Evolutionary conservation across 805 yeast genomes (phyloP), one percentile per base, ranked within the genome.

Genomic region (Deakozyma indianensis): DNA sequence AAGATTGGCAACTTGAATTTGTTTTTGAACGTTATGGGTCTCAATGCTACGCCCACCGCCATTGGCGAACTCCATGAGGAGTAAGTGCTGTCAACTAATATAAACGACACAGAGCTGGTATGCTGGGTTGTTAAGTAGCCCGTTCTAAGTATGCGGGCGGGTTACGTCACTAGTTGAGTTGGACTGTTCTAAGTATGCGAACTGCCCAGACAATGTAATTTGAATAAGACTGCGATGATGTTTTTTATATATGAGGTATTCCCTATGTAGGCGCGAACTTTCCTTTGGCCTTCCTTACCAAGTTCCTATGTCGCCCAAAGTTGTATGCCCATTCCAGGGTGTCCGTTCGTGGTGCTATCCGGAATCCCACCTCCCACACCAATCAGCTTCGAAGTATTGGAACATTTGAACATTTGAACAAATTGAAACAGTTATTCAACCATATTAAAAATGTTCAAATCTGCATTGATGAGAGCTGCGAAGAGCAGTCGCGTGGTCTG

Each of bases 21-120:
- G 73, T 88, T 87, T 68, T 74, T 90, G 65, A 92, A 90, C 55
- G 96, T 88, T 42, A 87, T 90, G 94, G 98, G 98, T 4, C 73
- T 90, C 52, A 85, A 83, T 48, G 95, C 96, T 3, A 83, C 84
- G 53, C 92, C 85, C 55, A 80, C 78, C 47, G 96, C 85, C 61
- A 88, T 88, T 58, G 75, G 80, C 38, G 96, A 87, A 65, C 69
- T 88, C 48, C 68, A 73, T 52, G 48, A 41, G 35, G 29, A 43
- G 29, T 48, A 45, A 23, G 22, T 35, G n/a, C n/a, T n/a, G n/a
- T n/a, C n/a, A n/a, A n/a, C n/a, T n/a, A n/a, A n/a, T n/a, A n/a
- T n/a, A n/a, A 14, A 9, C 7, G 16, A 14, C 18, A 32, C 38
- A 32, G 38, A 32, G 38, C 38, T 32, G 38, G 38, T 25, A n/a